Base-by-base conservation (phyloP, 805 yeast genomes). In the Wickerhamiella australiensis region DNA sequence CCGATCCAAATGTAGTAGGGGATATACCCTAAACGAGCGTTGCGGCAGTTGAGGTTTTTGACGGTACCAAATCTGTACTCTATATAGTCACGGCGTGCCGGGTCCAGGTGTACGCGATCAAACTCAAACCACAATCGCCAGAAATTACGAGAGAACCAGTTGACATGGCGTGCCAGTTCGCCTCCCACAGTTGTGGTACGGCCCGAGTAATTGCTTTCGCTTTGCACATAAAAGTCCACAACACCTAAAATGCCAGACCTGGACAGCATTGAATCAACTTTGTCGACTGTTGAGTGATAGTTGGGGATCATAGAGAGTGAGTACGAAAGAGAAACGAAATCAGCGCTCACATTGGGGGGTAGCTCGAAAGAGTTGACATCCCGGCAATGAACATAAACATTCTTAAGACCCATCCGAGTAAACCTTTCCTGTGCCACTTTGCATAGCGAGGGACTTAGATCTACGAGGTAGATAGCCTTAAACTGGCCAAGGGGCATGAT, bases 71-170 rank as follows among this genome's bases (percentile, higher is more conserved):
- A 84, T 59, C 76, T 75, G 66, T 85, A 82, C 64, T 84, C 94
- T 58, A 85, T 72, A 65, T 83, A 84, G 59, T 81, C 86, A 67
- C 94, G 77, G 68, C 94, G 77, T 6, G 86, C 75, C 27, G 87
- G 78, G 61, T 84, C 94, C 56, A 84, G 72, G 58, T 77, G 80
- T 2, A 84, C 94, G 50, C 80, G 74, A 64, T 84, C 94, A 48
- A 81, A 80, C 65, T 84, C 94, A 64, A 85, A 84, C 94, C 94
- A 85, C 41, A 80, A 68, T 60, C 87, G 74, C 94, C 94, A 84
- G 62, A 84, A 85, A 26, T 85, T 82, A 61, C 94, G 72, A 46
- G 75, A 71, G 50, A 81, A 53, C 94, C 94, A 84, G 23, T 85
- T 80, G 53, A 76, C 79, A 61, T 82, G 82, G 59, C 94, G 72